These are phyloP conservation scores for Fraxinus pennsylvanica DNA, from an alignment of 257 asterid genomes.

Conservation along the genomic window DNA sequence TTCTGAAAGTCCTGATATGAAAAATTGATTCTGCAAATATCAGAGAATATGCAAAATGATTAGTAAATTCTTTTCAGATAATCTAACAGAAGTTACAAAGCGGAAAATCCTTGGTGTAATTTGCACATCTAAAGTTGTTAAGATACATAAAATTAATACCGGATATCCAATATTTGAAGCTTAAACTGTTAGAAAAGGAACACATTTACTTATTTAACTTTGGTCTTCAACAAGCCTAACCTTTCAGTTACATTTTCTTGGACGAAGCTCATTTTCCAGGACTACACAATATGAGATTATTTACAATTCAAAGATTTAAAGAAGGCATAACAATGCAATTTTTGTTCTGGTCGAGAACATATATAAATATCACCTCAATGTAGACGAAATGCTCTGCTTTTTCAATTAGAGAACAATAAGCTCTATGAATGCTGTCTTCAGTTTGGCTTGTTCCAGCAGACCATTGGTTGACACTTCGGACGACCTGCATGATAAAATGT, in stretches of 20 bases:
- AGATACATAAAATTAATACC: not conserved
- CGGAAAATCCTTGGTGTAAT: not conserved
- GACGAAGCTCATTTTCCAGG: not conserved
- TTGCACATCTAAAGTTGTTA: not conserved
- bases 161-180: not conserved
- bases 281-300: not conserved
- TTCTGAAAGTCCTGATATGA: constrained; percentile 88
- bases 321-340: not conserved
- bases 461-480: constrained; percentile 98
- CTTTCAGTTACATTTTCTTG: constrained; percentile 2
- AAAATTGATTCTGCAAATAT: constrained; percentile 82
- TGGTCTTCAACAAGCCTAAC: not conserved
- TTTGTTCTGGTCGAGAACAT: not conserved
- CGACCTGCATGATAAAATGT: constrained; percentile 47
- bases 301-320: not conserved
- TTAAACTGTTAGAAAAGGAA: not conserved
- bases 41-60: constrained; percentile 10
- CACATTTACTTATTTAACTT: not conserved
- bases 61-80: not conserved
- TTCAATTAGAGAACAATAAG: constrained; percentile 87
- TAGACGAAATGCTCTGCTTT: constrained; percentile 81
- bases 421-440: constrained; percentile 95
- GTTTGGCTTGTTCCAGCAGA: constrained; percentile 95
- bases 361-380: constrained; percentile 63
- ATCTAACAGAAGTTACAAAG: not conserved